Evolutionary conservation across 208 protist species (phyloP).

Genomic region (Endotrypanum monterogeii): DNA sequence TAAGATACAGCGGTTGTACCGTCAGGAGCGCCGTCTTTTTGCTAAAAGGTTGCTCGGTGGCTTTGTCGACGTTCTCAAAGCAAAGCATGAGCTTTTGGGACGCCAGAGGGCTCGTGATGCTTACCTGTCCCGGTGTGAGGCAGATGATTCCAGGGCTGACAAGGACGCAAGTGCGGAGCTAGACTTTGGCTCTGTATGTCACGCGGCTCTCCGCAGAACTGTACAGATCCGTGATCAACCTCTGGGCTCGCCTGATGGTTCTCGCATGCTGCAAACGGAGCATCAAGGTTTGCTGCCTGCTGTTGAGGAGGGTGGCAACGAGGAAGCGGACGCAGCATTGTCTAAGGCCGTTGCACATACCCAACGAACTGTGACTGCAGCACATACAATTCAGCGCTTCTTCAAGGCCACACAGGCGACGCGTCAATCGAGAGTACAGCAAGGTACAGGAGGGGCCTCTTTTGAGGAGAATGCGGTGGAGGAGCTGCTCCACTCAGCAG

Average conservation of each 20-base stretch:
- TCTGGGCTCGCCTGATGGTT: conserved; percentile 10
- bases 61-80: conserved; percentile 14
- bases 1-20: neutral
- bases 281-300: no score
- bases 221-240: conserved; percentile 1
- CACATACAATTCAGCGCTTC: conserved; percentile 34
- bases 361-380: conserved; percentile 9
- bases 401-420: conserved; percentile 18
- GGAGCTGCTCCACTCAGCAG: conserved; percentile 39
- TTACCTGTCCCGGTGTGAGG: conserved; percentile 7
- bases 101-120: conserved; percentile 8
- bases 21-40: conserved; percentile 3
- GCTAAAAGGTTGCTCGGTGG: neutral
- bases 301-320: conserved; percentile 1
- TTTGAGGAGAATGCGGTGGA: conserved; percentile 30
- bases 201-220: conserved; percentile 12
- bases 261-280: neutral
- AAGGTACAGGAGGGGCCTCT: conserved; percentile 15
- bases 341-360: neutral
- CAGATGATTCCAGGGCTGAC: conserved; percentile 2
- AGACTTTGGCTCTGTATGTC: conserved; percentile 23
- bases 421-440: conserved; percentile 12
- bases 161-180: conserved; percentile 9
- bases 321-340: neutral
- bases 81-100: conserved; percentile 8